Base-by-base conservation (phyloP, 495 filamentous ascomycete species). In the Aspergillus conjunctus region DNA sequence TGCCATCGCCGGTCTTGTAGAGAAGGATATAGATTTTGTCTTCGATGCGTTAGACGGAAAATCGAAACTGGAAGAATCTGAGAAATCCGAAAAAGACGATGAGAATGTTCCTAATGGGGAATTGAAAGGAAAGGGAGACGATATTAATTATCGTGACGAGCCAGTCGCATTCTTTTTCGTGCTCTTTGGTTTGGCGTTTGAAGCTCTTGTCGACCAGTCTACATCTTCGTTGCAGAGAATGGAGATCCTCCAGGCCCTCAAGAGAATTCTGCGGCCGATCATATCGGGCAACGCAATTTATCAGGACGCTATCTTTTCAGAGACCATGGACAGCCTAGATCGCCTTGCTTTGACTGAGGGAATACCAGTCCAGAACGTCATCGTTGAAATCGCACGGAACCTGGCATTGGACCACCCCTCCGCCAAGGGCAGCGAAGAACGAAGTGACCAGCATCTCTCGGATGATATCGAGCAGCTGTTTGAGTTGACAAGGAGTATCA, bases 151-250 rank as follows among this genome's bases (percentile, higher is more conserved):
- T 68, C 91, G 94, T 18, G 93, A 97, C 68, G 95, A 99, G 69
- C 94, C 94, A 0, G 92, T 97, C 15, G 94, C 94, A 1, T 99
- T 99, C 80, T 99, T 99, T 76, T 99, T 99, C 66, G 92, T 99
- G 10, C 82, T 99, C 1, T 99, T 97, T 67, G 94, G 94, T 22
- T 88, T 99, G 58, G 92, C 92, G 0, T 96, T 98, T 63, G 94
- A 99, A 73, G 93, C 95, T 26, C 82, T 99, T 44, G 93, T 91
- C 15, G 90, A 88, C 7, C 87, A 91, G 57, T 86, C 88, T 12
- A 88, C 86, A 46, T 84, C 85, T 0, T 77, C 91, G 32, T 88
- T 91, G 53, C 91, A 97, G 68, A 93, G 91, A 11, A 77, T 98
- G 44, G 91, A 90, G 53, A 96, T 98, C 50, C 83, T 99, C 10